Evolutionary conservation across 2,329 filamentous ascomycete species (phyloP), one percentile per base, ranked within the genome.

Genomic region (Sporothrix mexicana): DNA sequence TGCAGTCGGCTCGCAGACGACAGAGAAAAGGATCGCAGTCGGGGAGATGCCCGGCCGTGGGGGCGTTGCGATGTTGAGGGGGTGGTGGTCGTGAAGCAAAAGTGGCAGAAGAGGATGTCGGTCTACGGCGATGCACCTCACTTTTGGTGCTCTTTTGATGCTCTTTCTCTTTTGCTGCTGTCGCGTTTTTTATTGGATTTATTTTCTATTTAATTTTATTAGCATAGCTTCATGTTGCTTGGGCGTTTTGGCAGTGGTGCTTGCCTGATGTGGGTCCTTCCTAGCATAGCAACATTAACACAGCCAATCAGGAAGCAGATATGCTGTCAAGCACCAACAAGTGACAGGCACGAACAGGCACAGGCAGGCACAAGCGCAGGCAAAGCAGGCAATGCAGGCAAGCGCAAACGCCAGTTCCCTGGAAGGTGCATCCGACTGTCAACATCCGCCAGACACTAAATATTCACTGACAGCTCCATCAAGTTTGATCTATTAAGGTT

Each of bases 171-270:
- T 70, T 73, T 69, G 72, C 72, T 57, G 67, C 49, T 55, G 67
- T 73, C 72, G 72, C 72, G 72, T 73, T 71, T 71, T 73, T 73
- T 73, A 64, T 57, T 61, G 43, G 6, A 62, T 64, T 71, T 71
- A 49, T 45, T 71, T 70, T 73, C 12, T 41, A 53, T 67, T 73
- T 41, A 70, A 67, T 59, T 70, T 73, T 67, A 66, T 53, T 70
- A 47, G 23, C 57, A 66, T 15, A 66, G 70, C 70, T 71, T 71
- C 51, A 25, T 43, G 61, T 55, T 66, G 30, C 43, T 64, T 47
- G 10, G 61, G 61, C 61, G 45, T 64, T 49, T 68, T 25, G 64
- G 64, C 30, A 36, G 30, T 53, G 6, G 64, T 53, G 64, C 66
- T 68, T 68, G 66, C 66, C 66, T 68, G 15, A 13, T 68, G 66